Evolutionary conservation across 139 green algal species (phyloP), one percentile per base, ranked within the genome.

Genomic region (Chlorella sp.): DNA sequence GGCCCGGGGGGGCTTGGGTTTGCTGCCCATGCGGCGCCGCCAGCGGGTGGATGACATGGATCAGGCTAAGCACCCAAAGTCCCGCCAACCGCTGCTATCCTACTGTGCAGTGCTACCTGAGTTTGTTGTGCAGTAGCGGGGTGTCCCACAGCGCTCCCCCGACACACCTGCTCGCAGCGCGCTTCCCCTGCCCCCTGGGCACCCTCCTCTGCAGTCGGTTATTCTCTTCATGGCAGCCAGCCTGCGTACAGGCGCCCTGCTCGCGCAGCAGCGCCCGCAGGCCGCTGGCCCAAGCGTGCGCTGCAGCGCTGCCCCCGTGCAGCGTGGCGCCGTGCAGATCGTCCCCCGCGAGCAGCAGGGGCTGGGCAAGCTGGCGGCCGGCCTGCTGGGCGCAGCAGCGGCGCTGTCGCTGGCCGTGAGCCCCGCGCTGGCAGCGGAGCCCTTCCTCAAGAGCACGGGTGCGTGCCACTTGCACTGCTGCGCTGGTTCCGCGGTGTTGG

Each of bases 371-470:
- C 69, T 84, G 40, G 54, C 73, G 17, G 56, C 64, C 14, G 85
- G 85, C 40, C 38, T 85, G 48, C 75, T 86, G 22, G 82, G 81
- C 26, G 54, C 73, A 14, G 86, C 86, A 17, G 58, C 73, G 14
- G 84, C 82, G 8, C 34, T 89, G 62, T 56, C 75, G 44, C 73
- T 87, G 43, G 81, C 73, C 30, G 32, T 83, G 32, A 46, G 60
- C 38, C 48, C 82, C 19, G 70, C 76, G 24, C 51, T 77, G 22
- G 84, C 79, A 16, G 58, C 65, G 34, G 86, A 81, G 51, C 73
- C 60, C 44, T 90, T 90, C 64, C 76, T 90, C 26, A 87, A 87
- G 43, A 73, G 43, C 62, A 90, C 86, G 26, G 86, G 86, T 81
- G 56, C 30, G 79, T 14, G n/a, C 38, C 43, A 13, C 26, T 24